A percentile compares a stretch with the other conserved stretches of the same genome.
Evolutionary conservation across 805 yeast genomes (phyloP).

Genomic region (Myxozyma neotropica): DNA sequence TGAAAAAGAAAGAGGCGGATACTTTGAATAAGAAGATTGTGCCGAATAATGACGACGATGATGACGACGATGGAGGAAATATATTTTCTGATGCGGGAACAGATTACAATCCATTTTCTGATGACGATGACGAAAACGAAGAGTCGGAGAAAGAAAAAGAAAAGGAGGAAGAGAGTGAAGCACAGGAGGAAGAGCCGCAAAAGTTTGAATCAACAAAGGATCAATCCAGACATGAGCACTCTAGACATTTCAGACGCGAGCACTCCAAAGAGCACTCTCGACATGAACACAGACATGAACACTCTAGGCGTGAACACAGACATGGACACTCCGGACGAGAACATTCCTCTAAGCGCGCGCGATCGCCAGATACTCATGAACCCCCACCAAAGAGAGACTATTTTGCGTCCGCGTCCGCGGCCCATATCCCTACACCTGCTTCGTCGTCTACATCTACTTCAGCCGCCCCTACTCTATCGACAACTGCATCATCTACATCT

Average conservation of each 20-base stretch:
- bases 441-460: not conserved
- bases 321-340: not conserved
- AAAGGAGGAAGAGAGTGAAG: not conserved
- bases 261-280: too few relatives aligned
- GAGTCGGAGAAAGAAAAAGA: conserved; percentile 10
- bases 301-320: not conserved
- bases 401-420: too few relatives aligned
- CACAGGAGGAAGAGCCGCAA: not conserved
- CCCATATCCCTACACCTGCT: not conserved
- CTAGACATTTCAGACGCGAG: too few relatives aligned
- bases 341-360: not conserved
- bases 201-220: not conserved
- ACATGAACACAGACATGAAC: not conserved
- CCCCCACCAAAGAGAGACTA: not conserved
- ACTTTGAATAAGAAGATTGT: not conserved
- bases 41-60: conserved; percentile 4
- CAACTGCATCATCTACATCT: not conserved
- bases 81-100: conserved; percentile 33
- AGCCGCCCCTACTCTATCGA: not conserved
- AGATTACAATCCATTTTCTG: conserved; percentile 33
- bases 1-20: not conserved
- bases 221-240: not conserved
- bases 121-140: conserved; percentile 13
- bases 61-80: conserved; percentile 22
- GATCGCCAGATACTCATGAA: not conserved